phyloP scores from a whole-genome alignment of 2,329 filamentous ascomycete species.

The Leptographium procerum region DNA sequence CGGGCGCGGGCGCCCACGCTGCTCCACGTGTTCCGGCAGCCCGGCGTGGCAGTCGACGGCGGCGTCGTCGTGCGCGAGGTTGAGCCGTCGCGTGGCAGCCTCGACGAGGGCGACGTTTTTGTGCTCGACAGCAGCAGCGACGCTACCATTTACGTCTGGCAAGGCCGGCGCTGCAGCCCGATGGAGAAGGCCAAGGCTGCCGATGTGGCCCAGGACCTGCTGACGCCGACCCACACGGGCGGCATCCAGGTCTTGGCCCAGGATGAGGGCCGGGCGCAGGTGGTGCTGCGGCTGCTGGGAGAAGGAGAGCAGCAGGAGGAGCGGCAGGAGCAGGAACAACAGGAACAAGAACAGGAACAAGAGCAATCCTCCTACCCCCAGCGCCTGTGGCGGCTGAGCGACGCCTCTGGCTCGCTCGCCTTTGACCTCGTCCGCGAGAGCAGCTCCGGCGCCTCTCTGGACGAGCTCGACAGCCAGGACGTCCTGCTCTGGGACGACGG shows the following conservation, averaged over 20 bases:
- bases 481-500: conserved; percentile 52
- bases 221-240: conserved; percentile 50
- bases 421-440: conserved; percentile 50
- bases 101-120: conserved; percentile 57
- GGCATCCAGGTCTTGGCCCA: conserved; percentile 57
- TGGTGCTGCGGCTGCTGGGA: conserved; percentile 45
- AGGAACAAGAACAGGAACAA: background rate
- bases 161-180: conserved; percentile 51
- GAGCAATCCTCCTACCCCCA: conserved; percentile 11
- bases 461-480: conserved; percentile 46
- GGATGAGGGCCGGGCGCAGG: conserved; percentile 40
- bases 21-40: conserved; percentile 52
- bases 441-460: conserved; percentile 23
- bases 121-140: conserved; percentile 47
- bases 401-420: conserved; percentile 43
- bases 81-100: conserved; percentile 45
- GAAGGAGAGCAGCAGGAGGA: conserved; percentile 27
- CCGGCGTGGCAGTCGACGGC: conserved; percentile 30
- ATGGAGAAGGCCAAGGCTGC: conserved; percentile 61
- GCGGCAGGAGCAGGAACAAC: no score
- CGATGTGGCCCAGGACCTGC: conserved; percentile 49
- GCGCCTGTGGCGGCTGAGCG: conserved; percentile 49
- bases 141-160: conserved; percentile 59
- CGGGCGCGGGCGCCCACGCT: conserved; percentile 31
- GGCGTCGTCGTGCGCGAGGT: conserved; percentile 52